Evolutionary conservation across 106 monocot genomes (phyloP).

Genomic region (Apostasia ramifera): DNA sequence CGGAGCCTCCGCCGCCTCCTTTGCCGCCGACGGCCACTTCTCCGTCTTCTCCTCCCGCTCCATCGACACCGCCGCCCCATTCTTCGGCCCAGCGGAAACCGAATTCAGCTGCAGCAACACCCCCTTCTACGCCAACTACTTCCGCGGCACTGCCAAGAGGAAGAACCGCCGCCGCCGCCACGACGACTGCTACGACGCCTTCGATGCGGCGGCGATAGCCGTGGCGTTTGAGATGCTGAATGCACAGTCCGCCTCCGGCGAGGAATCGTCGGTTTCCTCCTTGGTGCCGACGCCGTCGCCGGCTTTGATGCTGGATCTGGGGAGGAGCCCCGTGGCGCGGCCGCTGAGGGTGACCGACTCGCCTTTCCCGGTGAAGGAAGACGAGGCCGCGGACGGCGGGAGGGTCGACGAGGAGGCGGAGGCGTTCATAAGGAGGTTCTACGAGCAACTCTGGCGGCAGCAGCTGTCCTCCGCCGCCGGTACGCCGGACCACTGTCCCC

Average conservation of each 20-base stretch:
- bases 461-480: constrained; percentile 1
- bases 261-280: neutral
- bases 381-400: constrained; percentile 14
- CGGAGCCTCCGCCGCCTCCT: constrained; percentile 7
- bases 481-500: constrained; percentile 13
- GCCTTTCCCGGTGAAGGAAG: constrained; percentile 50
- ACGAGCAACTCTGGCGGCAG: constrained; percentile 65
- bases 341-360: constrained; percentile 80
- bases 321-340: constrained; percentile 17
- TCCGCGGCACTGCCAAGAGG: neutral
- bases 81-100: constrained; percentile 48
- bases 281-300: constrained; percentile 1
- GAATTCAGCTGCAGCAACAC: constrained; percentile 84
- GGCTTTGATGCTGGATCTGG: neutral
- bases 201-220: constrained; percentile 15
- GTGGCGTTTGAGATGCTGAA: constrained; percentile 31
- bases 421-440: constrained; percentile 50
- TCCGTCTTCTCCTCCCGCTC: constrained; percentile 27
- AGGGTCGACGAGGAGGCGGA: constrained; percentile 47
- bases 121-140: constrained; percentile 21
- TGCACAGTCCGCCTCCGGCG: neutral
- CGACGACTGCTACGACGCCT: neutral
- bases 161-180: neutral
- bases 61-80: constrained; percentile 31
- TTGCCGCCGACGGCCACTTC: constrained; percentile 12